Evolutionary conservation across 2,329 filamentous ascomycete species (phyloP).

Genomic region (Stemphylium beticola): DNA sequence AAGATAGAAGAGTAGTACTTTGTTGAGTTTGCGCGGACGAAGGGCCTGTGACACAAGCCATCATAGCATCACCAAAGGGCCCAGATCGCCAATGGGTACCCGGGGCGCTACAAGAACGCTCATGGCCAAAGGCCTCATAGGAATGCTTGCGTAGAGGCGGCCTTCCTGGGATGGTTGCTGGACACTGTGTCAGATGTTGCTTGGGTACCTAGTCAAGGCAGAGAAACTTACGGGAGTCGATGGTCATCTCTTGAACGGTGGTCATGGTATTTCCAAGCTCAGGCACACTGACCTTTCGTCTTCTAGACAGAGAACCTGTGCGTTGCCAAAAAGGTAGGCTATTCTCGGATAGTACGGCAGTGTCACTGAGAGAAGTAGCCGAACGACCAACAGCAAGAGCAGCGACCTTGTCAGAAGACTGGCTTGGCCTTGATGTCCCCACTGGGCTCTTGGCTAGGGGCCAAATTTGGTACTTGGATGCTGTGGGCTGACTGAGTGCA

Average conservation of each 20-base stretch:
- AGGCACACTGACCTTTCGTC: slow-evolving; percentile 51
- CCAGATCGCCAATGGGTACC: slow-evolving; percentile 47
- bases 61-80: slow-evolving; percentile 50
- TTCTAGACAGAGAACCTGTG: slow-evolving; percentile 46
- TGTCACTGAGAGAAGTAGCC: slow-evolving; percentile 50
- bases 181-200: slow-evolving; percentile 19
- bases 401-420: slow-evolving; percentile 41
- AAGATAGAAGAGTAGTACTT: slow-evolving; percentile 12
- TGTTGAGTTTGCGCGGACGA: slow-evolving; percentile 31
- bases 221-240: slow-evolving; percentile 49
- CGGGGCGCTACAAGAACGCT: slow-evolving; percentile 49
- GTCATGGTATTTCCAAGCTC: slow-evolving; percentile 49
- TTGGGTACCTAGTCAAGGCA: neutral
- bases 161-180: slow-evolving; percentile 51
- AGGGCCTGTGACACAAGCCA: slow-evolving; percentile 48
- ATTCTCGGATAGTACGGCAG: slow-evolving; percentile 40
- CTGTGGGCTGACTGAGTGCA: slow-evolving; percentile 28
- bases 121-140: slow-evolving; percentile 45
- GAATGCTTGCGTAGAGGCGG: slow-evolving; percentile 47
- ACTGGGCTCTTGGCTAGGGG: slow-evolving; percentile 42
- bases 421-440: slow-evolving; percentile 22
- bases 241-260: slow-evolving; percentile 46
- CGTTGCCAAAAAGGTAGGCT: slow-evolving; percentile 45
- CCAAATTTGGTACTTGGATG: slow-evolving; percentile 48
- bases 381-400: slow-evolving; percentile 49